Evolutionary conservation across 2,329 filamentous ascomycete genomes (phyloP).

Genomic region (Tolypocladium cylindrosporum): DNA sequence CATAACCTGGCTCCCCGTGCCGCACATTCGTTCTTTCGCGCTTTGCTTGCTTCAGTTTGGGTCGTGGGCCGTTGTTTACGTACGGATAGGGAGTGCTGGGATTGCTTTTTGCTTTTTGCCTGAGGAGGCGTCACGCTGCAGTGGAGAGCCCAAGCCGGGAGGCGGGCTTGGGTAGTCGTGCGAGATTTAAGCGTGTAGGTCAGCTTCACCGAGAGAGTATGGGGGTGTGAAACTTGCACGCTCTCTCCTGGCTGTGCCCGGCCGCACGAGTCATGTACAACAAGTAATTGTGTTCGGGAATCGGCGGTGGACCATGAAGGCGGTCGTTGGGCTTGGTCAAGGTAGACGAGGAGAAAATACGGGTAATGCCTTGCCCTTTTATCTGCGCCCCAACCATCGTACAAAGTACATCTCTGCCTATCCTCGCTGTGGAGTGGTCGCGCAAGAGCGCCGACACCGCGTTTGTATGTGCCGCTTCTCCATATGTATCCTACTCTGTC

Average conservation of each 20-base stretch:
- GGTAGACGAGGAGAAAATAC: neutral
- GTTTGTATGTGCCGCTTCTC: too few relatives aligned
- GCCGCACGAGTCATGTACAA: neutral
- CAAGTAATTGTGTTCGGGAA: neutral
- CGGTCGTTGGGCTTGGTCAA: neutral
- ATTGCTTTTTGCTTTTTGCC: neutral
- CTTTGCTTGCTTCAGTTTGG: slow-evolving; percentile 6
- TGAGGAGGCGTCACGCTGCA: neutral
- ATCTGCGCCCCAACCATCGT: too few relatives aligned
- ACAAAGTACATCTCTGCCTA: too few relatives aligned
- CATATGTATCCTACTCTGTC: too few relatives aligned
- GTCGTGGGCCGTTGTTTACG: neutral
- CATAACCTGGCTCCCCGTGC: slow-evolving; percentile 15
- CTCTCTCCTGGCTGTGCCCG: neutral
- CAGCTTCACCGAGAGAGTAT: neutral
- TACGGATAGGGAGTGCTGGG: slow-evolving; percentile 3
- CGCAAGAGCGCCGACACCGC: too few relatives aligned
- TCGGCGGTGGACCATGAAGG: neutral
- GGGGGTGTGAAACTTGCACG: neutral
- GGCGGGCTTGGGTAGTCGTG: neutral
- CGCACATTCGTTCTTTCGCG: slow-evolving; percentile 5
- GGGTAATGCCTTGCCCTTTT: neutral
- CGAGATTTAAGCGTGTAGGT: neutral
- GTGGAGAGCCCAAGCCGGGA: neutral
- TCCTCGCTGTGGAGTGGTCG: too few relatives aligned